Evolutionary conservation across 306 rosid genomes (phyloP), one percentile per base, ranked within the genome.

Genomic region (Glycine tomentella): DNA sequence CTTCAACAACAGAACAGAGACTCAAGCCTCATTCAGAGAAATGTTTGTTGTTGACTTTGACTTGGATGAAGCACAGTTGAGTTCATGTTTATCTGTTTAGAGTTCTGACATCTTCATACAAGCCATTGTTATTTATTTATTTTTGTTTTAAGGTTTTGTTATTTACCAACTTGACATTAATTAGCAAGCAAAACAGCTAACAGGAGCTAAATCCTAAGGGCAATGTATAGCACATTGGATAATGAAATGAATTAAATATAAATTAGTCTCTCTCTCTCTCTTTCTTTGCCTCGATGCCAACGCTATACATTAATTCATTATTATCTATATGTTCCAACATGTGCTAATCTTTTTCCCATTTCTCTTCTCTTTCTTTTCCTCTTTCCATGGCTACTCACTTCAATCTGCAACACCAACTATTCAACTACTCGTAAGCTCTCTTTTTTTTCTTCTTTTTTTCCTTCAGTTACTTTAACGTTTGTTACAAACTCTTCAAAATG

Each of bases 311-410:
- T 40, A 20, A 5, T 45, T 20, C 59, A 55, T 51, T 76, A 67
- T 82, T 84, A 36, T 36, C 5, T 80, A 66, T 55, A 25, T 52
- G 44, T 75, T 52, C 61, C 38, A 38, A 72, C 66, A 16, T 63
- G 76, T 53, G n/a, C 45, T 40, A 2, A 0, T 48, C 8, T 56
- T 73, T 38, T 36, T 46, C 40, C 71, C 56, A 50, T 40, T 44
- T 72, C 69, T 56, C 34, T 49, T 63, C 81, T 65, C 63, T 62
- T 38, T 64, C 17, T 36, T 81, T 86, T 70, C n/a, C 31, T 62
- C 61, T 48, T 78, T 73, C 82, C 81, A 88, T 90, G 94, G 90
- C 94, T 85, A 58, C 87, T 84, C 85, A 64, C 56, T 69, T 82
- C 55, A 72, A 84, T 70, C 79, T 79, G 74, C 92, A 83, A 48